Base-by-base conservation (phyloP, 2,329 filamentous ascomycete species). In the Amesomyces nigricolor region DNA sequence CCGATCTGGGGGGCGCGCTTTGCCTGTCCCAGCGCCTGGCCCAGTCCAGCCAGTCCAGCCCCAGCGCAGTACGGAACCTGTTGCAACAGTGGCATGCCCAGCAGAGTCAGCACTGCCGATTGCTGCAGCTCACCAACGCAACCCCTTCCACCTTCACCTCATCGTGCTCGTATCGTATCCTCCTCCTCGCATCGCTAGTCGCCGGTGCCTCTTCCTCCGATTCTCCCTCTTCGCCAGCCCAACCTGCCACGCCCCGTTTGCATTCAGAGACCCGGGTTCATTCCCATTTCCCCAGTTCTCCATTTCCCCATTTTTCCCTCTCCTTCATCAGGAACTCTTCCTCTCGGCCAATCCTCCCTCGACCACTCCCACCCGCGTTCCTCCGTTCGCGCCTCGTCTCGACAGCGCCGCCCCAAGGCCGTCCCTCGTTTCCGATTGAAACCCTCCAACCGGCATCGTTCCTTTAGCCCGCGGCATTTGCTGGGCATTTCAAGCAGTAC, bases 121-220 rank as follows among this genome's bases (percentile, higher is more conserved):
- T 26, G 37, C 26, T 44, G 39, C 46, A 50, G 32, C 29, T 38
- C 30, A 22, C 52, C 47, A 54, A 50, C 45, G 46, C 40, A 55
- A 32, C 40, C 22, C 37, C 26, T 26, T 26, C 22, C 22, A 26
- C 22, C 22, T 26, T 26, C 22, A 26, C 22, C 22, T 26, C 22
- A 26, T 26, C 26, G 29, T 38, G 35, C 53, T 56, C 53, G 48
- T 52, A 44, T 56, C 53, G 48, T 52, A 44, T 51, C 47, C 42
- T 51, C 47, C 42, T 51, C 47, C 42, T 51, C 35, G 19, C 43
- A 44, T 47, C 53, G 26, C 43, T 43, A 47, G 35, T 29, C 38
- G 48, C 53, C 53, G 53, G 53, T 39, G 48, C 53, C 48, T 44
- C 53, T 51, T 51, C 53, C 48, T 56, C 53, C 53, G 43, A 44